A percentile compares a stretch with the other conserved stretches of the same genome.
Conservation (phyloP, 2,329 filamentous ascomycete genomes). For the Fusarium sp. region DNA sequence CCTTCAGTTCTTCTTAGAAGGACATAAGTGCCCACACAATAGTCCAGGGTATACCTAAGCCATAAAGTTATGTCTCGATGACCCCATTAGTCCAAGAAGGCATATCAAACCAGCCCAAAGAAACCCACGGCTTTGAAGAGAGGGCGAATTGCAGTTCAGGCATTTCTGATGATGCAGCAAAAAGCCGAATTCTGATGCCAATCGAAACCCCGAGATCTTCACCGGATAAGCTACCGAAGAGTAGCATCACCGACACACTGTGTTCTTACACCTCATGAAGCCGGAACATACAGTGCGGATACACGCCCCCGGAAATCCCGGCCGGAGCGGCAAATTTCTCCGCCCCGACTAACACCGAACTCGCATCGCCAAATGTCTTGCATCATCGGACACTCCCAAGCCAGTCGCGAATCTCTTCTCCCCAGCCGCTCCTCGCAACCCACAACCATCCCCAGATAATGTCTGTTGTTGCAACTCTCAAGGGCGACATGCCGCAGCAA, state of each 20-base stretch:
- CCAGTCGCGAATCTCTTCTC: constrained; percentile 36
- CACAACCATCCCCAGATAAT: constrained; percentile 48
- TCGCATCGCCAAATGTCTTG: constrained; percentile 39
- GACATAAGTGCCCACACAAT: neutral
- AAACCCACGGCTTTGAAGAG: neutral
- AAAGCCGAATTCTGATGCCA: neutral
- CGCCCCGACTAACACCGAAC: constrained; percentile 49
- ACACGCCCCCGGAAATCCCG: constrained; percentile 12
- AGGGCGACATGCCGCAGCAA: constrained; percentile 65
- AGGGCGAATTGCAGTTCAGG: neutral
- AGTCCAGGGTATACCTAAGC: neutral
- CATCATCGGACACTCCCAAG: constrained; percentile 41
- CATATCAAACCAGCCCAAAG: neutral
- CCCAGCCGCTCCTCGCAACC: constrained; percentile 19
- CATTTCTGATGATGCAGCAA: neutral
- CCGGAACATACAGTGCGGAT: neutral
- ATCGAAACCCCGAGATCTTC: neutral
- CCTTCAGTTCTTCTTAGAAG: neutral
- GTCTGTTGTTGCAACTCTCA: constrained; percentile 52
- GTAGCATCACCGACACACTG: neutral
- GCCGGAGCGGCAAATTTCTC: constrained; percentile 47
- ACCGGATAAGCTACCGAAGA: constrained; percentile 9
- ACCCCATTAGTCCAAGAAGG: neutral
- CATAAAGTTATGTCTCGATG: neutral
- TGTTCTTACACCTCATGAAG: fast-evolving